Evolutionary conservation across 306 rosid genomes (phyloP).

Genomic region (Acmispon strigosus): DNA sequence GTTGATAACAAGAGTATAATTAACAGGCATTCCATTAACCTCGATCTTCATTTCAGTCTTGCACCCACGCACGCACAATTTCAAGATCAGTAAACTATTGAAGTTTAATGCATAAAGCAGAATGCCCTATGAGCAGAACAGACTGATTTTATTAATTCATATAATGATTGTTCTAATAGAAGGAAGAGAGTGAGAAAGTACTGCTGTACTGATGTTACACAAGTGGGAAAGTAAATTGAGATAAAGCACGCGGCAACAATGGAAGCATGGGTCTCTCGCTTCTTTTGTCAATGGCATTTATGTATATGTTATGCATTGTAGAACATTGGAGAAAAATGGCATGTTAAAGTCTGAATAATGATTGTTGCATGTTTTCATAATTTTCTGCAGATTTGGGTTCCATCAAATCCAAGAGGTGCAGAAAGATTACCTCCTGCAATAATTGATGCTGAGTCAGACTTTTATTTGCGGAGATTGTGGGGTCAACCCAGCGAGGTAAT

Average conservation of each 20-base stretch:
- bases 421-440: constrained; percentile 82
- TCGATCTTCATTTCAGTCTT: background rate
- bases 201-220: background rate
- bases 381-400: constrained; percentile 79
- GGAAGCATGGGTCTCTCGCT: background rate
- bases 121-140: background rate
- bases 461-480: constrained; percentile 88
- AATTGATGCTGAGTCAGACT: constrained; percentile 74
- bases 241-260: background rate
- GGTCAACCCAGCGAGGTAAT: constrained; percentile 88
- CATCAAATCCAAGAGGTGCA: constrained; percentile 96
- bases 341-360: background rate
- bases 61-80: background rate
- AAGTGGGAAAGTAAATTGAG: constrained; percentile 1
- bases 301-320: background rate
- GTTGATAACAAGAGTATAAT: background rate
- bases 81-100: background rate
- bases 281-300: background rate
- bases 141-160: background rate
- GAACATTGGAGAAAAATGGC: background rate
- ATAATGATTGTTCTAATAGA: background rate
- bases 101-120: background rate
- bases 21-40: background rate
- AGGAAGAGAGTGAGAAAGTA: background rate
- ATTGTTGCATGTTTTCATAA: background rate